These are phyloP conservation scores for Avena eriantha DNA, from an alignment of 176 grass and related monocot species.

Conservation along the genomic window DNA sequence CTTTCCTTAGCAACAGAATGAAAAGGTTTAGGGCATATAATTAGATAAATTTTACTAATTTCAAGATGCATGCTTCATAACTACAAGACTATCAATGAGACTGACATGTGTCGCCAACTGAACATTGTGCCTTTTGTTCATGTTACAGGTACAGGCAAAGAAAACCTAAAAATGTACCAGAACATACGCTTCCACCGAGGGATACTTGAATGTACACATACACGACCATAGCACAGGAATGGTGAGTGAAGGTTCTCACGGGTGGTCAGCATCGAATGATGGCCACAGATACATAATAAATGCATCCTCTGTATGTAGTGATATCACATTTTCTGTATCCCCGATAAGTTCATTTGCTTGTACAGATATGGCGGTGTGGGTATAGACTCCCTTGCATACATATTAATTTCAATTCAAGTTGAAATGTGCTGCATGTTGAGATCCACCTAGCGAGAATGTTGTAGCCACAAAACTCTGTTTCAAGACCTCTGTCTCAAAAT, in stretches of 20 bases:
- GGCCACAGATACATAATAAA: constrained; percentile 43
- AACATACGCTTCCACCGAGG: constrained; percentile 3
- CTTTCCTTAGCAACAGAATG: background rate
- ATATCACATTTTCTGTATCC: constrained; percentile 40
- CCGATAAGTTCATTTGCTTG: constrained; percentile 38
- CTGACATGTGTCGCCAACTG: constrained; percentile 9
- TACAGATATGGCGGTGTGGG: constrained; percentile 43
- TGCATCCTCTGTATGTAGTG: constrained; percentile 36
- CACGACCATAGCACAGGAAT: constrained; percentile 33
- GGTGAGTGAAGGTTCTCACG: constrained; percentile 36
- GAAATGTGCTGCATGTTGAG: constrained; percentile 47
- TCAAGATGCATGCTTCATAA: background rate
- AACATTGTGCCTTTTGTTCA: background rate
- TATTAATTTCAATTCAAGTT: constrained; percentile 53
- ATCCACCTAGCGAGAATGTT: constrained; percentile 18
- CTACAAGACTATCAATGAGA: background rate
- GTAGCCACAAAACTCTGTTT: background rate
- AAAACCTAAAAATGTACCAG: constrained; percentile 42
- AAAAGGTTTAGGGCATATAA: constrained; percentile 14
- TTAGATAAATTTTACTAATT: constrained; percentile 1
- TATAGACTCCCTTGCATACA: constrained; percentile 48
- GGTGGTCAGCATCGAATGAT: constrained; percentile 32
- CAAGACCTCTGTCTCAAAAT: background rate
- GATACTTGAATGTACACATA: constrained; percentile 23
- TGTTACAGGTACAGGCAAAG: constrained; percentile 55